Percentiles rank a stretch among this genome's conserved stretches.
Evolutionary conservation across 148 eudicot genomes (phyloP).

Genomic region (Rhododendron vialii): DNA sequence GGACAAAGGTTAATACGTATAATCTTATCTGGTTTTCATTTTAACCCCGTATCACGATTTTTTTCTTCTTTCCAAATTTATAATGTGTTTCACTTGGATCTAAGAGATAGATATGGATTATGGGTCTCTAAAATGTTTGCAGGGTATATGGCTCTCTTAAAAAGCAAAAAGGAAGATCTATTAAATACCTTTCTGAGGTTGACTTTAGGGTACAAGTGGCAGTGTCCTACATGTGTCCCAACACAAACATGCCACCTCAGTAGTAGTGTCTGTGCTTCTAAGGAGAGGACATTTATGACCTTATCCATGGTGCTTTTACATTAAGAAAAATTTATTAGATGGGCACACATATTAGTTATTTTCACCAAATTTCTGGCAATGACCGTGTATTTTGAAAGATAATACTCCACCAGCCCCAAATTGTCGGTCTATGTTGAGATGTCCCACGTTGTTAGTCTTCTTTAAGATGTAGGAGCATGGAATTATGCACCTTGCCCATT

Average conservation of each 20-base stretch:
- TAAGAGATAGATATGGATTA: neutral
- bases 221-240: neutral
- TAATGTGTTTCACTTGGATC: neutral
- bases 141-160: neutral
- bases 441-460: neutral
- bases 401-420: neutral
- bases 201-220: neutral
- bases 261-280: neutral
- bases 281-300: neutral
- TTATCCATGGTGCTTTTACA: neutral
- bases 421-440: neutral
- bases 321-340: neutral
- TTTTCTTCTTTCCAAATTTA: too few relatives aligned
- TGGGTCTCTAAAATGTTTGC: neutral
- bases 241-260: neutral
- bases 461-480: neutral
- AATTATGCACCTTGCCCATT: neutral
- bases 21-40: too few relatives aligned
- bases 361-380: neutral
- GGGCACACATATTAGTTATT: neutral
- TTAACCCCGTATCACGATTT: too few relatives aligned
- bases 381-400: neutral
- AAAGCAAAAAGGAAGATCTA: neutral
- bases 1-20: neutral
- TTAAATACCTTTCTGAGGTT: neutral